Conservation (phyloP, 441 rosid genomes). For the Populus trichocarpa region DNA sequence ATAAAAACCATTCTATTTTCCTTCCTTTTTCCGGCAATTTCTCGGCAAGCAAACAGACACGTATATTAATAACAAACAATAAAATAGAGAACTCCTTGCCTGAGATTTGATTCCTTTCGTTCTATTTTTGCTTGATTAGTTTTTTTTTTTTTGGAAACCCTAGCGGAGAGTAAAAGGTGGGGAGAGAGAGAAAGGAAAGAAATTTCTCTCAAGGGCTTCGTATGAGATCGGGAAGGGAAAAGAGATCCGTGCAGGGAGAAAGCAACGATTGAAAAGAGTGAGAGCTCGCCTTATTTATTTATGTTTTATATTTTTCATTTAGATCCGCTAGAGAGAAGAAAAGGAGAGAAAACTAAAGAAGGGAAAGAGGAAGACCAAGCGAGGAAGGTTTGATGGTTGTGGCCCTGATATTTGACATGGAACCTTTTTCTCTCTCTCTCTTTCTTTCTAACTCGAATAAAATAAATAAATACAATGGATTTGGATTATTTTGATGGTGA, state of each 20-base stretch:
- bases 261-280: conserved; percentile 13
- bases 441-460: neutral
- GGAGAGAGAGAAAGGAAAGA: neutral
- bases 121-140: neutral
- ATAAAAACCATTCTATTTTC: neutral
- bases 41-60: conserved; percentile 7
- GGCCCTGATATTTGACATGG: neutral
- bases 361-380: conserved; percentile 2
- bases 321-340: conserved; percentile 19
- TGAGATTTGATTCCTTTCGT: conserved; percentile 9
- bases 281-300: neutral
- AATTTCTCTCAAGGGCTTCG: conserved; percentile 18
- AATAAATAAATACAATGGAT: no score
- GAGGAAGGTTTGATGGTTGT: neutral
- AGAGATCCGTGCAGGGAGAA: conserved; percentile 18
- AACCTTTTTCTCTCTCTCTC: neutral
- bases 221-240: conserved; percentile 11
- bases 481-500: no score
- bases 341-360: neutral
- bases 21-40: neutral
- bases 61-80: neutral
- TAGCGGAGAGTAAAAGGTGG: conserved; percentile 17
- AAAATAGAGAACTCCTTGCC: conserved; percentile 26
- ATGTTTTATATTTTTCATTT: neutral
- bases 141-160: conserved; percentile 33